These are phyloP conservation scores for Corymbia citriodora DNA, from an alignment of 441 rosid species.

Conservation along the genomic window DNA sequence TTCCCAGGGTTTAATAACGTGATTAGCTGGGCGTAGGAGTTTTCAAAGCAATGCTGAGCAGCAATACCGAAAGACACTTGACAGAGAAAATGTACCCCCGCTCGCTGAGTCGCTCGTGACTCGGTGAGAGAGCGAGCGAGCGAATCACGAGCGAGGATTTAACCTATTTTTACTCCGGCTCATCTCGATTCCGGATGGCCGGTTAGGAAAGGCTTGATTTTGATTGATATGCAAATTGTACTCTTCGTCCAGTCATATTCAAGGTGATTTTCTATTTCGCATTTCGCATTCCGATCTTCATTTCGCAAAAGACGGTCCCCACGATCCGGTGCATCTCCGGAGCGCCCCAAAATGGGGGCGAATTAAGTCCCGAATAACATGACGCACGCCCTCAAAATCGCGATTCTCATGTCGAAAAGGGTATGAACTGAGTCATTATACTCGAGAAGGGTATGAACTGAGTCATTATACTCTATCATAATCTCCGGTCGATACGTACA, in stretches of 20 bases:
- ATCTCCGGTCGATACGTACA: background rate
- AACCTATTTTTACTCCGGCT: background rate
- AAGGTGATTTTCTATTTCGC: background rate
- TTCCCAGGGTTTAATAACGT: background rate
- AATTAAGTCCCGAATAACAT: background rate
- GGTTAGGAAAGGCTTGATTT: background rate
- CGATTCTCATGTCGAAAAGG: background rate
- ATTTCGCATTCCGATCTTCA: background rate
- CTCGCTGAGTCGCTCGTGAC: background rate
- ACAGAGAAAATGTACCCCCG: background rate
- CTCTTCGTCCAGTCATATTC: background rate
- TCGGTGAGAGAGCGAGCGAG: background rate
- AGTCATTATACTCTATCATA: background rate
- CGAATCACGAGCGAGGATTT: background rate
- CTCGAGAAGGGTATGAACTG: background rate
- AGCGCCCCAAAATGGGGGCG: fast-evolving
- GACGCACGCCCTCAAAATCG: background rate
- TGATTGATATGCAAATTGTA: background rate
- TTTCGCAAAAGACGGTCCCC: background rate
- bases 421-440: background rate
- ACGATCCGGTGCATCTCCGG: fast-evolving
- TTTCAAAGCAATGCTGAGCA: background rate
- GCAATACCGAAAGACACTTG: background rate
- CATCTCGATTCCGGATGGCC: background rate
- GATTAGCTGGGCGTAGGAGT: background rate